Evolutionary conservation across 148 eudicot genomes (phyloP), one percentile per base, ranked within the genome.

Genomic region (Persicaria maculosa): DNA sequence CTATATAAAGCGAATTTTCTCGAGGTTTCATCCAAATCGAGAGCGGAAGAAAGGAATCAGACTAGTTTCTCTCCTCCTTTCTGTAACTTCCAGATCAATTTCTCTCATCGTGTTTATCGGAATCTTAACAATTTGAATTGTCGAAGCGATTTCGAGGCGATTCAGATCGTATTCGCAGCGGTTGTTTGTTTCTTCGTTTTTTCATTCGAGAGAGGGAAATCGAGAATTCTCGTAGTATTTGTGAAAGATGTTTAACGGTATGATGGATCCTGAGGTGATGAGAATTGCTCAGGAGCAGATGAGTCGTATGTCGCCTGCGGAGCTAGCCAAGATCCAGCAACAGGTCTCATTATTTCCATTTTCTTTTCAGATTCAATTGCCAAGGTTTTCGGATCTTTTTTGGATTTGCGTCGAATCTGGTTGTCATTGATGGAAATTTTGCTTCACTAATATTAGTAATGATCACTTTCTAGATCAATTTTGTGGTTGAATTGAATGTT

Each of bases 191-290:
- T 31, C 40, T 1, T 31, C 40, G 40, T 31, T 31, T 19, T 25
- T 59, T 3, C 5, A 10, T 25, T 59, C 12, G 43, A 59, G 25
- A 40, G 70, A 65, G 70, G 43, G 15, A 8, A 43, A 15, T 65
- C 70, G 19, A 14, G 47, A 48, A 40, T 65, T 65, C 43, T 45
- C 6, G 70, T 31, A 45, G 54, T 19, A 4, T 47, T 71, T 19
- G 54, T 17, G 40, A 47, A 78, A 25, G 50, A 87, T 89, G 91
- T 85, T 78, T 75, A 81, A 84, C 71, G 91, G 87, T 10, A 91
- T 88, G 98, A 91, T 94, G 97, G 97, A 94, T 92, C 96, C 98
- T 6, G 98, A 92, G 77, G 47, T 94, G 76, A 80, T 94, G 54
- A 85, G 85, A 72, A 80, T 94, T 53, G 98, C 98, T 31, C 97